Evolutionary conservation across 768 basidiomycete genomes (phyloP).

Genomic region (Cyathus striatus): DNA sequence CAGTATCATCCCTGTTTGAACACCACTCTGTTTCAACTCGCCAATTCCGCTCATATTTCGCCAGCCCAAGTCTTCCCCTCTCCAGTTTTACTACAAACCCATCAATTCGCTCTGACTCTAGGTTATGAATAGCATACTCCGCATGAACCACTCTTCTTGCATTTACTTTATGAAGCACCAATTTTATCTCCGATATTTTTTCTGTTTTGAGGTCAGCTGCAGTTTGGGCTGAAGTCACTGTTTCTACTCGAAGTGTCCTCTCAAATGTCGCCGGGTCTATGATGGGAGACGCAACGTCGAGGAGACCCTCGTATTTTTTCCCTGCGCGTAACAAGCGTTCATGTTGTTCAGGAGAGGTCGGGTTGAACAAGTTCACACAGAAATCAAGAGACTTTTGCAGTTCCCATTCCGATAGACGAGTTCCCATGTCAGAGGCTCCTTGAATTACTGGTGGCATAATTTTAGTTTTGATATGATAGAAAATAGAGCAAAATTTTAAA

Average conservation of each 20-base stretch:
- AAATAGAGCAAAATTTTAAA: not conserved
- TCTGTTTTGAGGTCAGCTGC: constrained; percentile 27
- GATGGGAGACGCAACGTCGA: constrained; percentile 49
- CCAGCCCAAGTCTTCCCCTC: constrained; percentile 52
- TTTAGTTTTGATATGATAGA: not conserved
- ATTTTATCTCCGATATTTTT: constrained; percentile 34
- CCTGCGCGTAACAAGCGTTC: constrained; percentile 27
- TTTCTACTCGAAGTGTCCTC: constrained; percentile 21
- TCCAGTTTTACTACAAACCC: constrained; percentile 56
- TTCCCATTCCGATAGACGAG: constrained; percentile 64
- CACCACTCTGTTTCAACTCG: too few relatives aligned
- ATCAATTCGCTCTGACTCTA: constrained; percentile 59
- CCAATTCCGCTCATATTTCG: constrained; percentile 8
- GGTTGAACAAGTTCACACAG: constrained; percentile 67
- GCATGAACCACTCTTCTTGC: constrained; percentile 63
- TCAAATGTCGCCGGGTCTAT: constrained; percentile 39
- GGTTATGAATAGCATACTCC: constrained; percentile 63
- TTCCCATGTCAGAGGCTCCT: constrained; percentile 74
- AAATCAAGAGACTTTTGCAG: constrained; percentile 75
- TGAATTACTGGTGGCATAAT: constrained; percentile 55
- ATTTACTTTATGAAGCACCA: constrained; percentile 65
- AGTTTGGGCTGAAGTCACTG: constrained; percentile 5
- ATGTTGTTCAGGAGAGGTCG: constrained; percentile 60
- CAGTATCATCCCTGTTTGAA: too few relatives aligned
- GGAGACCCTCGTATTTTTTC: constrained; percentile 30